phyloP scores from a whole-genome alignment of 371 early-diverging fungal genomes.

The Parasitella parasitica region DNA sequence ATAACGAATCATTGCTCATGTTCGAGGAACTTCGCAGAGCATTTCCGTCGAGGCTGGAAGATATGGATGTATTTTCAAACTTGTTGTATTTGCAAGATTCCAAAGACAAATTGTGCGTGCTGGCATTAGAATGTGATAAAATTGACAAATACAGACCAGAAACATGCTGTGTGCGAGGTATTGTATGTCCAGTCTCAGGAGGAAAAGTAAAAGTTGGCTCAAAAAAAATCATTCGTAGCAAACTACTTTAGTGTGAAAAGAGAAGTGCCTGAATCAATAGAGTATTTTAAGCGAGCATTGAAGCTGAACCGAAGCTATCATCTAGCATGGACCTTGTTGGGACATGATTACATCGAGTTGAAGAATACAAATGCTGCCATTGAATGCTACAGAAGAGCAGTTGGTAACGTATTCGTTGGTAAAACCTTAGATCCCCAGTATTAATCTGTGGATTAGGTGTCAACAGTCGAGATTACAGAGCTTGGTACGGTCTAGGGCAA shows the following conservation, averaged over 20 bases:
- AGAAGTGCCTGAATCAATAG: slow-evolving; percentile 84
- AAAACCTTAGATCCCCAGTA: not conserved
- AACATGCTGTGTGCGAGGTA: slow-evolving; percentile 85
- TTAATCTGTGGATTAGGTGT: slow-evolving; percentile 43
- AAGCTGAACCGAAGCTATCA: slow-evolving; percentile 76
- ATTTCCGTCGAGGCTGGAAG: slow-evolving; percentile 81
- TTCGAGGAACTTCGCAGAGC: slow-evolving; percentile 70
- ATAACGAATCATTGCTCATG: slow-evolving; percentile 61
- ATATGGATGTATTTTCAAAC: slow-evolving; percentile 89
- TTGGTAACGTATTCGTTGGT: slow-evolving; percentile 42
- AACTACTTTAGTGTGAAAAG: slow-evolving; percentile 87
- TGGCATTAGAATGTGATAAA: slow-evolving; percentile 77
- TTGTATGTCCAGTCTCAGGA: too few relatives aligned
- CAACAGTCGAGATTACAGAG: slow-evolving; percentile 84
- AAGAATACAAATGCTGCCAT: slow-evolving; percentile 88
- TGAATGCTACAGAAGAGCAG: slow-evolving; percentile 85
- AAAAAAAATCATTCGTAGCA: slow-evolving; percentile 39
- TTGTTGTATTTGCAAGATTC: slow-evolving; percentile 82
- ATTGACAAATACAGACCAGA: slow-evolving; percentile 87
- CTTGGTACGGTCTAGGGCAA: slow-evolving; percentile 94
- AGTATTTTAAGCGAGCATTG: slow-evolving; percentile 83
- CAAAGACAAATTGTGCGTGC: slow-evolving; percentile 63
- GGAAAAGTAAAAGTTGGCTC: too few relatives aligned
- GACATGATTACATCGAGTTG: slow-evolving; percentile 94
- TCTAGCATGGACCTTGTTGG: slow-evolving; percentile 91